These are phyloP conservation scores for Trichophyton benhamiae DNA, from an alignment of 2,329 filamentous ascomycete species.

Conservation along the genomic window DNA sequence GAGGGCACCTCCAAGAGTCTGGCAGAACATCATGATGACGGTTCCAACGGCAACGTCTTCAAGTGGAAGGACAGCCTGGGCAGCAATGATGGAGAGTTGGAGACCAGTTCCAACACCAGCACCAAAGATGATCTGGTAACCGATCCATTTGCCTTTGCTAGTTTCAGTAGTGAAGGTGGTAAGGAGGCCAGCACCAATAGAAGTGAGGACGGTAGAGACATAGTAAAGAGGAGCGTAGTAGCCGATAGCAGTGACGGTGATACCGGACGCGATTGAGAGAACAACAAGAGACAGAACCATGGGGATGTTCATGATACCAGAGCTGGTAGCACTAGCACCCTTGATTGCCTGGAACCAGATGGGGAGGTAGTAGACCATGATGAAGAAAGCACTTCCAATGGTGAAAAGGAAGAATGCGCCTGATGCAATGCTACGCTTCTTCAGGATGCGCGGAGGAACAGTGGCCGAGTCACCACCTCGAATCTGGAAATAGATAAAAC, in stretches of 20 bases:
- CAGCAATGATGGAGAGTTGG: slow-evolving; percentile 15
- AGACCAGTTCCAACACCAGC: slow-evolving; percentile 17
- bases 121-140: slow-evolving; percentile 19
- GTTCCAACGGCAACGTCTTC: slow-evolving; percentile 16
- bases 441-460: slow-evolving; percentile 20
- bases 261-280: slow-evolving; percentile 13
- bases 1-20: slow-evolving; percentile 17
- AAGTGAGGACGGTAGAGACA: slow-evolving; percentile 14
- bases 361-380: slow-evolving; percentile 18
- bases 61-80: slow-evolving; percentile 15
- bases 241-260: slow-evolving; percentile 10
- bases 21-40: slow-evolving; percentile 17
- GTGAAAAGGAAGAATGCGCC: slow-evolving; percentile 8
- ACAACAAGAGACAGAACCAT: slow-evolving; percentile 26
- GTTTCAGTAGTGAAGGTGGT: slow-evolving; percentile 19
- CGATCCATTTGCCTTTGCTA: slow-evolving; percentile 17
- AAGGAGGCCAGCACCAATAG: slow-evolving; percentile 22
- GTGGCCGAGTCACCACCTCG: slow-evolving; percentile 20
- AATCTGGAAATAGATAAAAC: slow-evolving; percentile 28
- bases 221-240: slow-evolving; percentile 19
- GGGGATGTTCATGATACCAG: slow-evolving; percentile 25
- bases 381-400: slow-evolving; percentile 8
- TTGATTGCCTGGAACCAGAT: slow-evolving; percentile 36
- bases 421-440: slow-evolving; percentile 8
- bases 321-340: slow-evolving; percentile 26